Conservation (phyloP, 1,139 yeast species). For the Saccharomyces hybrid region DNA sequence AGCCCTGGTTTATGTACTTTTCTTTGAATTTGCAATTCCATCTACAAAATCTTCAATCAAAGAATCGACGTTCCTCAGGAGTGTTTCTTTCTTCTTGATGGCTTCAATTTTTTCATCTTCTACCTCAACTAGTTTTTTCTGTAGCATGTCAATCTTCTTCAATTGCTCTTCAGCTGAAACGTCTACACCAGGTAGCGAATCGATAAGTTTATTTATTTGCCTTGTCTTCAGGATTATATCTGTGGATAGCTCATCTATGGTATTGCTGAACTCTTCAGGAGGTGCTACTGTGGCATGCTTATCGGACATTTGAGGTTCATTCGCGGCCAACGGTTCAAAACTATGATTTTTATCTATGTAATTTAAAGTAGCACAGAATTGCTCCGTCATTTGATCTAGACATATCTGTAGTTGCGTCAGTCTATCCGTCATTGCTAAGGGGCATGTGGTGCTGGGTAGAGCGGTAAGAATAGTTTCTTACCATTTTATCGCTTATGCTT, state of each 20-base stretch:
- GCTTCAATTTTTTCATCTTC: constrained; percentile 55
- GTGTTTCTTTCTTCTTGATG: constrained; percentile 55
- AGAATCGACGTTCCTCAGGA: constrained; percentile 59
- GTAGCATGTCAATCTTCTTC: constrained; percentile 53
- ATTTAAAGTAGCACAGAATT: constrained; percentile 82
- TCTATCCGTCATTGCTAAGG: constrained; percentile 53
- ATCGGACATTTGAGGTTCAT: constrained; percentile 48
- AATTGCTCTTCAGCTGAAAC: constrained; percentile 72
- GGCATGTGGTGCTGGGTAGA: background rate
- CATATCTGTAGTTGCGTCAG: constrained; percentile 88
- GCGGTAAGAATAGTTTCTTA: background rate
- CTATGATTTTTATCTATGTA: constrained; percentile 72
- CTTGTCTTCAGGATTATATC: constrained; percentile 80
- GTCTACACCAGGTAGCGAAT: constrained; percentile 88
- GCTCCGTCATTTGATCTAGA: constrained; percentile 83
- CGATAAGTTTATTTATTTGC: constrained; percentile 79
- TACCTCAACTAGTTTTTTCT: constrained; percentile 52
- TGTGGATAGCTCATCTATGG: constrained; percentile 65
- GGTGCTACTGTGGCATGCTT: constrained; percentile 37
- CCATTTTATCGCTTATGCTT: background rate
- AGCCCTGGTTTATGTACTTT: constrained; percentile 1
- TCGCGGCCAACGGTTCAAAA: constrained; percentile 40
- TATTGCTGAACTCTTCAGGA: constrained; percentile 46
- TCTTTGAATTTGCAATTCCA: constrained; percentile 26
- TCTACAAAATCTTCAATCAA: constrained; percentile 41